phyloP scores from a whole-genome alignment of 768 basidiomycete species.

The Macrolepiota albuminosa region DNA sequence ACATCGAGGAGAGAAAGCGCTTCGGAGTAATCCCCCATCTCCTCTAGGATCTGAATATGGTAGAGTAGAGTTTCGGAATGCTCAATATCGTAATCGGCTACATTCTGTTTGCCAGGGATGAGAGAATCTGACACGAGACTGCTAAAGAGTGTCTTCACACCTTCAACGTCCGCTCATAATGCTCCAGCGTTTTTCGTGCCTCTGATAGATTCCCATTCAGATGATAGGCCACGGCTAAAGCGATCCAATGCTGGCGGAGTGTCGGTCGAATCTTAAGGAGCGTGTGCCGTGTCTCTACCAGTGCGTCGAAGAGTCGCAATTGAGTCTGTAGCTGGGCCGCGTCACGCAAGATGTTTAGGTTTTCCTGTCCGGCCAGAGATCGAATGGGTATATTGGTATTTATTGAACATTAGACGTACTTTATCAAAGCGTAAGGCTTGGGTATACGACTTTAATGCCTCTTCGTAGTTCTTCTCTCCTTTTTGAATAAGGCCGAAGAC shows the following conservation, averaged over 20 bases:
- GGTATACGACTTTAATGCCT: constrained; percentile 88
- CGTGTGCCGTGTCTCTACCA: constrained; percentile 78
- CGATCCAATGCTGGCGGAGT: constrained; percentile 86
- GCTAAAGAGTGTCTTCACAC: constrained; percentile 31
- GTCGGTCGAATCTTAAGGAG: constrained; percentile 79
- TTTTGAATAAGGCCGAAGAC: constrained; percentile 95
- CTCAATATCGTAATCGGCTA: constrained; percentile 76
- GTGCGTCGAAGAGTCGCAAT: constrained; percentile 69
- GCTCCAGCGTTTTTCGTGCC: constrained; percentile 67
- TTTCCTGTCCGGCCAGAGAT: constrained; percentile 55
- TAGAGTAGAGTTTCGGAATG: constrained; percentile 81
- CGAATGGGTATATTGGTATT: constrained; percentile 4
- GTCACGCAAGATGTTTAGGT: constrained; percentile 90
- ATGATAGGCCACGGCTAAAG: constrained; percentile 83
- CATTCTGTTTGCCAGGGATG: constrained; percentile 41
- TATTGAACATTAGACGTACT: constrained; percentile 38
- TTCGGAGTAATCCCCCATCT: constrained; percentile 55
- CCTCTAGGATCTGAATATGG: constrained; percentile 69
- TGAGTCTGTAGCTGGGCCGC: constrained; percentile 87
- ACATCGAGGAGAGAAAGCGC: constrained; percentile 62
- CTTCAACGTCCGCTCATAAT: constrained; percentile 69
- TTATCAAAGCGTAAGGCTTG: constrained; percentile 88
- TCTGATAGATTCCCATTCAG: constrained; percentile 70
- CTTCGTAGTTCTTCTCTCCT: constrained; percentile 91
- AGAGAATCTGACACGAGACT: not conserved